Conservation (phyloP, 768 basidiomycete species). For the Ramaria sp. region DNA sequence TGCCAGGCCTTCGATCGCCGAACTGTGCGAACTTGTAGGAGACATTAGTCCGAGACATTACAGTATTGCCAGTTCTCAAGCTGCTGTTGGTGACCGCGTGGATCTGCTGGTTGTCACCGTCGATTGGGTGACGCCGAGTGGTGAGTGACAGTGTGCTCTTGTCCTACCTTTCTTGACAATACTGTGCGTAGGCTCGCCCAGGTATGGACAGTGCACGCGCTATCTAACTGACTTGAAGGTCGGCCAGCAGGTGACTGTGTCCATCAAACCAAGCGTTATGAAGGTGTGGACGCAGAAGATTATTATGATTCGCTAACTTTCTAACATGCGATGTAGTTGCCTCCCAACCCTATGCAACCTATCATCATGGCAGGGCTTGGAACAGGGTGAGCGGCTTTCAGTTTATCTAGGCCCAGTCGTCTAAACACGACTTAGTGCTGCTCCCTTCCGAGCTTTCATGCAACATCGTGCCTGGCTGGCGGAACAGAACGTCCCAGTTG, state of each 20-base stretch:
- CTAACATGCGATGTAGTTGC: conserved; percentile 41
- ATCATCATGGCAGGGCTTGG: conserved; percentile 98
- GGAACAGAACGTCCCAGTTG: conserved; percentile 67
- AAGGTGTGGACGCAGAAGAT: conserved; percentile 44
- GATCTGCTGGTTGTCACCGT: conserved; percentile 95
- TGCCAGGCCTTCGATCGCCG: conserved; percentile 75
- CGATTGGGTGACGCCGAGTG: conserved; percentile 81
- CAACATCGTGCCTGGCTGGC: conserved; percentile 86
- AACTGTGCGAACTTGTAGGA: conserved; percentile 78
- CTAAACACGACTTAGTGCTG: conserved; percentile 36
- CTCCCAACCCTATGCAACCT: conserved; percentile 74
- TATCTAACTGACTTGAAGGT: conserved; percentile 77
- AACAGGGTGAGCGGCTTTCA: conserved; percentile 44
- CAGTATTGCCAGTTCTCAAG: conserved; percentile 93
- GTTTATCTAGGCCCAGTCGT: not conserved
- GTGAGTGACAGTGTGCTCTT: conserved; percentile 32
- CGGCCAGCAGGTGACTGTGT: conserved; percentile 93
- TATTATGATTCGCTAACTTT: not conserved
- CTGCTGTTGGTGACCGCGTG: conserved; percentile 88
- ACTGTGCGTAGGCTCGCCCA: conserved; percentile 42
- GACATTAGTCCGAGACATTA: conserved; percentile 98
- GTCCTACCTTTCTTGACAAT: not conserved
- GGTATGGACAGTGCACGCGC: conserved; percentile 93
- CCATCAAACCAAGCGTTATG: conserved; percentile 98
- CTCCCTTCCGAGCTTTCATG: conserved; percentile 98